Evolutionary conservation across 176 grass and related monocot genomes (phyloP).

Genomic region (Rhipidocladum racemiflorum): DNA sequence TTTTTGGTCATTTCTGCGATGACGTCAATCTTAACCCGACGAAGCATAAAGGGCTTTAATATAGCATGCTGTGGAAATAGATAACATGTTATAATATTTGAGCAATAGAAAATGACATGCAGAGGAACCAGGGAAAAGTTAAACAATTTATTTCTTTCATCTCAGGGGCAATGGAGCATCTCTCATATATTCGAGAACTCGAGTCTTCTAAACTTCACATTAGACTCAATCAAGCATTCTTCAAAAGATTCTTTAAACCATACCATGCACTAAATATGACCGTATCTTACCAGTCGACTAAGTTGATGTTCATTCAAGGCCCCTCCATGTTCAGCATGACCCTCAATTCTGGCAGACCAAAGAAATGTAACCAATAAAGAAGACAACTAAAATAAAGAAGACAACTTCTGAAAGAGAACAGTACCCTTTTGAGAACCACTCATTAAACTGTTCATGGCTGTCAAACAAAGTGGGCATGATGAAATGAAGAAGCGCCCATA

Average conservation of each 20-base stretch:
- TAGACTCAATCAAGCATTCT: background rate
- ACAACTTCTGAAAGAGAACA: slow-evolving; percentile 9
- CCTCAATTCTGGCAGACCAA: slow-evolving; percentile 67
- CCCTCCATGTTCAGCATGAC: slow-evolving; percentile 98
- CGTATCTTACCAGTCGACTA: slow-evolving; percentile 78
- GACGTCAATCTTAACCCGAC: slow-evolving; percentile 97
- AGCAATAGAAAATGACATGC: background rate
- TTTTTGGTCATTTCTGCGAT: slow-evolving; percentile 98
- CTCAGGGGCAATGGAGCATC: background rate
- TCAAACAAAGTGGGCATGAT: slow-evolving; percentile 99
- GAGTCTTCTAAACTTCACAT: slow-evolving; percentile 5
- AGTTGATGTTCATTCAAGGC: slow-evolving; percentile 99
- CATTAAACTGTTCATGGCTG: slow-evolving; percentile 97
- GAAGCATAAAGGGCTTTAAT: slow-evolving; percentile 96
- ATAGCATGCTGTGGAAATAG: slow-evolving; percentile 76
- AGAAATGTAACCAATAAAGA: slow-evolving; percentile 36
- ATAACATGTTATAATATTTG: slow-evolving; percentile 8
- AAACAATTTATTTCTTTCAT: background rate
- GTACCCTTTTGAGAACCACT: slow-evolving; percentile 99
- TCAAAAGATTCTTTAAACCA: slow-evolving; percentile 12
- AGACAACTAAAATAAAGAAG: slow-evolving; percentile 36
- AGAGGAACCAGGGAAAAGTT: background rate
- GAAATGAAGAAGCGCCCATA: slow-evolving; percentile 99
- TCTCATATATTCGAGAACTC: slow-evolving; percentile 1
- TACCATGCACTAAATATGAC: slow-evolving; percentile 14